Evolutionary conservation across 1,284 basidiomycete genomes (phyloP).

Genomic region (Pseudozyma sp.): DNA sequence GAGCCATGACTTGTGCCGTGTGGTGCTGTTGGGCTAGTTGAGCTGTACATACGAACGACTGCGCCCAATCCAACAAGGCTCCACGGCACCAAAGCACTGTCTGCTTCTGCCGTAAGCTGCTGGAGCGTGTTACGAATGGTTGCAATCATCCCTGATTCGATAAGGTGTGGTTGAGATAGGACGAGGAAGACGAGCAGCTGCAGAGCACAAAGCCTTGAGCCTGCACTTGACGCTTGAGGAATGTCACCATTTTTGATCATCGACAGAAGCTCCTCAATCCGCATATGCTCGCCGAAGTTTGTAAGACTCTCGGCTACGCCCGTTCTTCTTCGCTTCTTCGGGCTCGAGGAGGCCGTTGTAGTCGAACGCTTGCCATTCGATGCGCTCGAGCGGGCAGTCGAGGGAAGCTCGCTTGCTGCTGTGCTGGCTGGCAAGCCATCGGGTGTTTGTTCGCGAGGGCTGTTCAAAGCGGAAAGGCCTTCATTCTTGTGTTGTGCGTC

Average conservation of each 20-base stretch:
- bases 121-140: constrained; percentile 3
- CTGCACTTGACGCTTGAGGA: background rate
- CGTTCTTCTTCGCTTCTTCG: constrained; percentile 22
- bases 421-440: constrained; percentile 3
- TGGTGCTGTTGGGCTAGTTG: background rate
- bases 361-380: constrained; percentile 23
- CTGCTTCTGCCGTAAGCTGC: constrained; percentile 9
- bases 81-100: constrained; percentile 21
- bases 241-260: constrained; percentile 1
- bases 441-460: background rate
- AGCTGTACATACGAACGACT: background rate
- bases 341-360: constrained; percentile 6
- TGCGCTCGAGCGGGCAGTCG: background rate
- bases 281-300: background rate
- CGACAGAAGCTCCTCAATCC: constrained; percentile 8
- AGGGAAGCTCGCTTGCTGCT: constrained; percentile 2
- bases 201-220: constrained; percentile 17
- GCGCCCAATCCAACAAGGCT: constrained; percentile 20
- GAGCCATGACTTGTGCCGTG: background rate
- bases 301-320: background rate
- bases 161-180: constrained; percentile 12
- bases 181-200: constrained; percentile 28
- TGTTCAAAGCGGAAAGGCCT: background rate
- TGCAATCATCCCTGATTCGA: background rate
- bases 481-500: background rate